Evolutionary conservation across 345 rosid genomes (phyloP), one percentile per base, ranked within the genome.

Genomic region (Heritiera fomes): DNA sequence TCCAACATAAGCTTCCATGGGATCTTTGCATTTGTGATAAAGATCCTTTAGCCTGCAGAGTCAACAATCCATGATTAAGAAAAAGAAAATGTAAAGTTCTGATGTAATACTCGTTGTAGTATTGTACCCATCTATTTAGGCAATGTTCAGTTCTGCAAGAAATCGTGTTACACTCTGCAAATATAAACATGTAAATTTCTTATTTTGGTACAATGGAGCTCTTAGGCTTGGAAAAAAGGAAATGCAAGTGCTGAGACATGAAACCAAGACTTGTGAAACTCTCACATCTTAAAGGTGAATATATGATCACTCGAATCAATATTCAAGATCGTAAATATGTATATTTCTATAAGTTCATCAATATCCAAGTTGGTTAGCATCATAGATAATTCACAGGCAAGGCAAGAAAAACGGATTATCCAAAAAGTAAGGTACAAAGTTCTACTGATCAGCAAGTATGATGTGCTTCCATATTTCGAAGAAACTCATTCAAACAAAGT

Each of bases 1-100:
- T 60, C 97, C 94, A 45, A 87, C 99, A 58, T 94, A 93, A 10
- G 74, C 92, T 79, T 97, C 99, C 99, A 94, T 94, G 79, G 92
- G 93, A 61, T 87, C 91, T 15, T 93, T 92, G 90, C 99, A 94
- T 75, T 79, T 90, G 75, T 93, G 93, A 82, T 94, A 97, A 75
- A 97, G 93, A 89, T 94, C 98, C 79, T 88, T 97, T 80, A 97
- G 80, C 87, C 99, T 97, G 88, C 85, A 88, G 41, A 2, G 20
- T 46, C 76, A 59, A 80, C 62, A 50, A 69, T 69, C 40, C 75
- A 75, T n/a, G 45, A 49, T 64, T 73, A 38, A 78, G 53, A 80
- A 38, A 41, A 68, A 41, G 8, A 18, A 2, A 56, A 53, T 3
- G 7, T 52, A 17, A 23, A 14, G 49, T 6, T 13, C 34, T 34